Conservation (phyloP, 2,329 filamentous ascomycete species). For the Xylariaceae sp. region DNA sequence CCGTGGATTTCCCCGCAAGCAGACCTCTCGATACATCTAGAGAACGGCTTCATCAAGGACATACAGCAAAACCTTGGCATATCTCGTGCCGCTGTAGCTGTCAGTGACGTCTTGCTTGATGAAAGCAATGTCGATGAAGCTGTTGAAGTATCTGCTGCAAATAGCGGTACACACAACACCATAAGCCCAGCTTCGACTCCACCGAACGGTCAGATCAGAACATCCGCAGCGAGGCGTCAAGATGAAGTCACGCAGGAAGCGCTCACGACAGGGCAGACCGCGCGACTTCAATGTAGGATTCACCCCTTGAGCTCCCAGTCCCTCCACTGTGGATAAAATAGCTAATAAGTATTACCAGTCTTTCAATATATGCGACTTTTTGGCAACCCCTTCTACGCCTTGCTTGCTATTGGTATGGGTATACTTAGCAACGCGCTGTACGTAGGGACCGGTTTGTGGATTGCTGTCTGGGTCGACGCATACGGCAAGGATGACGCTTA, state of each 20-base stretch:
- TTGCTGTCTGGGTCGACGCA: slow-evolving; percentile 51
- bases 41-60: slow-evolving; percentile 39
- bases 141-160: slow-evolving; percentile 19
- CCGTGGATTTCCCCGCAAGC: slow-evolving; percentile 49
- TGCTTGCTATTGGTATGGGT: slow-evolving; percentile 34
- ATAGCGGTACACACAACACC: slow-evolving; percentile 12
- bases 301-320: not conserved
- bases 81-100: slow-evolving; percentile 39
- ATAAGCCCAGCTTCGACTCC: slow-evolving; percentile 12
- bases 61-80: slow-evolving; percentile 42
- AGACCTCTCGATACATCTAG: slow-evolving; percentile 42
- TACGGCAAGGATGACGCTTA: slow-evolving; percentile 39
- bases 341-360: slow-evolving; percentile 27
- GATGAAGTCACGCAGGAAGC: slow-evolving; percentile 44
- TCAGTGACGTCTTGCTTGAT: slow-evolving; percentile 35
- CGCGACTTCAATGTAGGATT: slow-evolving; percentile 39
- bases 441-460: slow-evolving; percentile 42
- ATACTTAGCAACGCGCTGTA: slow-evolving; percentile 38
- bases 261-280: slow-evolving; percentile 41
- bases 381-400: slow-evolving; percentile 40
- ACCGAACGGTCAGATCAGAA: slow-evolving; percentile 24
- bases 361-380: slow-evolving; percentile 50
- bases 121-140: slow-evolving; percentile 28
- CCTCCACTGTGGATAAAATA: slow-evolving; percentile 1
- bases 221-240: slow-evolving; percentile 30